These are phyloP conservation scores for Aristolochia contorta DNA, from an alignment of 164 flowering plant species.

Conservation along the genomic window DNA sequence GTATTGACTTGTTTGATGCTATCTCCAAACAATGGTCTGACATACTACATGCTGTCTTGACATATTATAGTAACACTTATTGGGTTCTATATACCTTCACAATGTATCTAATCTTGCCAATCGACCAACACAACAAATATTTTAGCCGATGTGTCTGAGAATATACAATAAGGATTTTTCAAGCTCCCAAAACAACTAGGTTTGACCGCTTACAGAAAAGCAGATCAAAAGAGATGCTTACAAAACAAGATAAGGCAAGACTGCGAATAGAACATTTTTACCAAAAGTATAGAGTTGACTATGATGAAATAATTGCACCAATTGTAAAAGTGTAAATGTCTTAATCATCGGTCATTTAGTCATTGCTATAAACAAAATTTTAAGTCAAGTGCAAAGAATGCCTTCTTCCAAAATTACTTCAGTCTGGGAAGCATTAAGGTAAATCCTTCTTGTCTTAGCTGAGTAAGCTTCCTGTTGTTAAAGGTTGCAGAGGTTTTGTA, in stretches of 20 bases:
- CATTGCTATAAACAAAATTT: background rate
- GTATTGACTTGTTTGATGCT: too few species aligned
- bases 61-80: background rate
- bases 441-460: too few species aligned
- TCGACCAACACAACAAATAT: background rate
- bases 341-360: background rate
- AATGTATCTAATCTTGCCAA: background rate
- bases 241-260: background rate
- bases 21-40: too few species aligned
- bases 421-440: too few species aligned
- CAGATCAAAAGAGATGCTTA: background rate
- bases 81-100: background rate
- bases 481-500: too few species aligned
- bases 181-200: too few species aligned
- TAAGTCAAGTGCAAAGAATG: background rate
- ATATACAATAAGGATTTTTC: background rate
- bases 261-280: background rate
- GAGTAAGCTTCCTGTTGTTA: too few species aligned
- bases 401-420: too few species aligned
- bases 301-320: background rate
- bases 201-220: too few species aligned
- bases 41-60: too few species aligned
- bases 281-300: slow-evolving; percentile 2
- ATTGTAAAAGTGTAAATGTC: background rate
- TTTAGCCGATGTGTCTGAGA: too few species aligned